Evolutionary conservation across 2,329 filamentous ascomycete genomes (phyloP), one percentile per base, ranked within the genome.

Genomic region (Neofusicoccum parvum): DNA sequence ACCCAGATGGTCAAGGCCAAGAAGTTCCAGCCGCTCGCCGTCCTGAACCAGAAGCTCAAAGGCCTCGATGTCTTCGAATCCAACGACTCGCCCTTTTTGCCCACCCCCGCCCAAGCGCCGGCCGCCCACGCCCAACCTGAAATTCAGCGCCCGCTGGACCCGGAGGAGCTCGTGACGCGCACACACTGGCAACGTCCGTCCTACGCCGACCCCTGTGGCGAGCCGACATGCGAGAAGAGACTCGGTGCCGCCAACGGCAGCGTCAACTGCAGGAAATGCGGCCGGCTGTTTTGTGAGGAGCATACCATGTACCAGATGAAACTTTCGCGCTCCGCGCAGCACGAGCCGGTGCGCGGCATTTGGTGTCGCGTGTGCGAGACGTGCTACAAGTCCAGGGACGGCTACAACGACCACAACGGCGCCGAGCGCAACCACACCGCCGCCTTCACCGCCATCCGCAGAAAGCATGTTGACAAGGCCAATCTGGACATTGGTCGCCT

Each of bases 251-350:
- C 91, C 6, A 94, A 91, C 72, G 92, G 93, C 17, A 93, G 86
- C 72, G 89, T 99, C 72, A 97, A 99, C 76, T 99, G 95, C 78
- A 86, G 95, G 68, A 92, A 94, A 68, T 99, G 95, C 73, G 95
- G 95, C 6, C 90, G 90, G 71, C 81, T 99, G 46, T 99, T 98
- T 75, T 99, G 95, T 78, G 95, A 98, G 74, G 92, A 94, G 71
- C 95, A 99, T 76, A 98, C 95, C 62, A 97, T 99, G 94, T 99
- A 98, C 75, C 94, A 99, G 81, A 98, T 98, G 91, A 97, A 96
- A 82, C 84, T 99, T 11, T 97, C 94, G 9, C 85, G 94, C 64
- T 90, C 93, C 36, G 95, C 95, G 3, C 86, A 89, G 66, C 92
- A 97, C 78, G 95, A 99, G 69, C 94, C 95, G 0, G 87, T 95